A percentile compares a stretch with the other conserved stretches of the same genome.
phyloP scores from a whole-genome alignment of 805 yeast genomes.

The Middelhovenomyces tepae region DNA sequence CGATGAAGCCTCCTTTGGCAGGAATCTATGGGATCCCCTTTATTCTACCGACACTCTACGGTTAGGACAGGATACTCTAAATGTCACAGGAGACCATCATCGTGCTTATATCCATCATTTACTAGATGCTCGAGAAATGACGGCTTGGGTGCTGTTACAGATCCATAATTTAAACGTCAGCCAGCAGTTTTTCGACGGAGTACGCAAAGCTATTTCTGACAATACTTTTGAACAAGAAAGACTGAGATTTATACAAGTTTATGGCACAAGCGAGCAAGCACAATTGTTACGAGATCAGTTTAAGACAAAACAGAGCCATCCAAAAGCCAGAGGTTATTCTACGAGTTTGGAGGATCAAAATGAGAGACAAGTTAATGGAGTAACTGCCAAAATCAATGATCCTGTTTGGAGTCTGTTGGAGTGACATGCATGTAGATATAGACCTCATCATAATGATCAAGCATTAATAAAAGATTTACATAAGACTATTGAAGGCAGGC shows the following conservation, averaged over 20 bases:
- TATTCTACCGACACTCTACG: slow-evolving; percentile 25
- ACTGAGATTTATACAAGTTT: slow-evolving; percentile 13
- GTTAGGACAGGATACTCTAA: slow-evolving; percentile 17
- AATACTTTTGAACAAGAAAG: slow-evolving; percentile 24
- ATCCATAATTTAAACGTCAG: slow-evolving; percentile 29
- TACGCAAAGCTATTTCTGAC: slow-evolving; percentile 23
- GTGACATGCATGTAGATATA: no score
- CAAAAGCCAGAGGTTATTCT: slow-evolving; percentile 17
- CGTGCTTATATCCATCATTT: slow-evolving; percentile 36
- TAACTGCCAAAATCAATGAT: slow-evolving; percentile 12
- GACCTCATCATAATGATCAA: no score
- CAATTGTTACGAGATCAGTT: slow-evolving; percentile 10
- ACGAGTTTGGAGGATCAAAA: slow-evolving; percentile 11
- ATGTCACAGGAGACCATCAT: slow-evolving; percentile 21
- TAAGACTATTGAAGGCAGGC: no score
- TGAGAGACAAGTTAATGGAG: slow-evolving; percentile 10
- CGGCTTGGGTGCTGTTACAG: slow-evolving; percentile 34
- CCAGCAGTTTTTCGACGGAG: slow-evolving; percentile 24
- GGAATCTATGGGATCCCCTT: slow-evolving; percentile 25
- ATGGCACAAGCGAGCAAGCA: slow-evolving; percentile 15
- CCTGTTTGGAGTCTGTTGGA: no score
- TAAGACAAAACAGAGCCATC: slow-evolving; percentile 11
- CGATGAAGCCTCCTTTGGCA: slow-evolving; percentile 3
- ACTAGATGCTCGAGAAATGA: slow-evolving; percentile 34
- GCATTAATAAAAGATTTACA: no score